Evolutionary conservation across 129 eudicot genomes (phyloP).

Genomic region (Flaveria brownii): DNA sequence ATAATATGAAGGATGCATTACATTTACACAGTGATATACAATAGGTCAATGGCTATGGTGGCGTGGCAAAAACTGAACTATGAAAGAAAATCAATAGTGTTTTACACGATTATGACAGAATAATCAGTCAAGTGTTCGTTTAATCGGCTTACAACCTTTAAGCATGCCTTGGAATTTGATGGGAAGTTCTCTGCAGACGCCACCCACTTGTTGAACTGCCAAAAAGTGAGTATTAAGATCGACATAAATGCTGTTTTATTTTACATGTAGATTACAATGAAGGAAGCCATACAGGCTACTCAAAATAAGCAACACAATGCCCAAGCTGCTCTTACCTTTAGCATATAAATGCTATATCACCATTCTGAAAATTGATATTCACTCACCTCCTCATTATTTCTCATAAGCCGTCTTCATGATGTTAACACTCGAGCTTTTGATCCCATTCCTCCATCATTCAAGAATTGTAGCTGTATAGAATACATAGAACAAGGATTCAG

Average conservation of each 20-base stretch:
- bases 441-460: conserved; percentile 41
- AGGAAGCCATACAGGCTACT: not conserved
- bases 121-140: conserved; percentile 58
- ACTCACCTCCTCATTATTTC: conserved; percentile 52
- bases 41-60: not conserved
- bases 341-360: conserved; percentile 2
- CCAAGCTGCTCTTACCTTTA: not conserved
- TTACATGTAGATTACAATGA: not conserved
- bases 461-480: conserved; percentile 42
- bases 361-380: not conserved
- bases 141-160: conserved; percentile 49
- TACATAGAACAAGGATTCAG: not conserved
- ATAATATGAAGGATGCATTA: not conserved
- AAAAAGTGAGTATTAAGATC: conserved; percentile 11
- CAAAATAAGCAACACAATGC: not conserved
- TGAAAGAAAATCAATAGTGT: not conserved
- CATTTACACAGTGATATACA: conserved; percentile 1
- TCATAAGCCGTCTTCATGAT: conserved; percentile 40
- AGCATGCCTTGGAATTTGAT: conserved; percentile 44
- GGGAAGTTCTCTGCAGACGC: conserved; percentile 56
- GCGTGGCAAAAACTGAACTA: not conserved
- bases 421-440: conserved; percentile 55
- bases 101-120: conserved; percentile 12
- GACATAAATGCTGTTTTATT: conserved; percentile 8
- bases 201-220: conserved; percentile 73